Percentiles rank a stretch among this genome's conserved stretches.
phyloP scores from a whole-genome alignment of 495 filamentous ascomycete species.

The Neurospora sp. region DNA sequence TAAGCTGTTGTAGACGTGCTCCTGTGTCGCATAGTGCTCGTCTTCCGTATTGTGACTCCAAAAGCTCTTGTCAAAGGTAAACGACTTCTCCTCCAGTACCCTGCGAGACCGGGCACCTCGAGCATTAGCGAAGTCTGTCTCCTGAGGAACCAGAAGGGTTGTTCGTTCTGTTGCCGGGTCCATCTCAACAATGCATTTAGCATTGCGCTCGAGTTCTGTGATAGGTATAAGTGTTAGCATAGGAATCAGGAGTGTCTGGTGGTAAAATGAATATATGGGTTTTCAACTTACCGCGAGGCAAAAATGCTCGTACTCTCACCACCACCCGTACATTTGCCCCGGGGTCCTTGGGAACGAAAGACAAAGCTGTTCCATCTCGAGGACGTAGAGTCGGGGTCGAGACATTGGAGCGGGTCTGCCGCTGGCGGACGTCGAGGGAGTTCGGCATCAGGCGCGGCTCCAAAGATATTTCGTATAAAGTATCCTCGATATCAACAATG shows the following conservation, averaged over 20 bases:
- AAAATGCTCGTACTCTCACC: slow-evolving; percentile 80
- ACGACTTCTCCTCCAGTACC: slow-evolving; percentile 75
- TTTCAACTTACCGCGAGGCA: slow-evolving; percentile 63
- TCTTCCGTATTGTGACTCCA: slow-evolving; percentile 79
- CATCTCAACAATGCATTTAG: slow-evolving; percentile 84
- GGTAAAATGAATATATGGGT: not conserved
- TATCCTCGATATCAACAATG: slow-evolving; percentile 32
- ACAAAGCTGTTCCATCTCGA: slow-evolving; percentile 49
- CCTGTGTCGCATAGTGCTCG: slow-evolving; percentile 53
- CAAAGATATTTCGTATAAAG: slow-evolving; percentile 35
- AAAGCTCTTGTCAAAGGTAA: slow-evolving; percentile 96
- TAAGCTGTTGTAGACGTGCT: slow-evolving; percentile 87
- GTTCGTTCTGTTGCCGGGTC: slow-evolving; percentile 75
- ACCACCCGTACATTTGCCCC: slow-evolving; percentile 92
- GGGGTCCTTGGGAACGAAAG: slow-evolving; percentile 38
- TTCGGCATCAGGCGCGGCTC: slow-evolving; percentile 37
- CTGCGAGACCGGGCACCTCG: slow-evolving; percentile 58
- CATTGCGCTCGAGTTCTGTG: slow-evolving; percentile 67
- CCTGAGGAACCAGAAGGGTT: slow-evolving; percentile 58
- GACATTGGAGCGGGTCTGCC: slow-evolving; percentile 45
- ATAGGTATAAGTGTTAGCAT: not conserved
- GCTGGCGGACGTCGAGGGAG: slow-evolving; percentile 18
- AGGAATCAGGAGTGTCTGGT: not conserved
- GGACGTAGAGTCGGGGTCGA: slow-evolving; percentile 66
- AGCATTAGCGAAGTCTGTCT: slow-evolving; percentile 53